Percentiles rank a stretch among this genome's conserved stretches.
Conservation (phyloP, 2,329 filamentous ascomycete species). For the Periconia digitata region DNA sequence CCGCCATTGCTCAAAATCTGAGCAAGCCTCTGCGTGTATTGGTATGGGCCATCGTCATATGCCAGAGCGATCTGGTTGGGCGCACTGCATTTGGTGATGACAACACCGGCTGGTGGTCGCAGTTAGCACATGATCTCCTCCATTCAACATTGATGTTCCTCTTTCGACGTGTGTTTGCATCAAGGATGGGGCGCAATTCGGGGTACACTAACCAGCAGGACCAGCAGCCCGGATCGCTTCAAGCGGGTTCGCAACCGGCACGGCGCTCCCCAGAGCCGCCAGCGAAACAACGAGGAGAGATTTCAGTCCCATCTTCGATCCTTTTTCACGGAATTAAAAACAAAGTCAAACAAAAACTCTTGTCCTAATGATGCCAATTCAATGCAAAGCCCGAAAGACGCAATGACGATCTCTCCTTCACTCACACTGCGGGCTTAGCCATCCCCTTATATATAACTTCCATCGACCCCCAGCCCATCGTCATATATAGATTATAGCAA, state of each 20-base stretch:
- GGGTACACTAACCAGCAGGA: not conserved
- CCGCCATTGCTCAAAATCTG: slow-evolving; percentile 33
- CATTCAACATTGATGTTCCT: not conserved
- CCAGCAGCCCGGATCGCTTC: slow-evolving; percentile 27
- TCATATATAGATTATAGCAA: not conserved
- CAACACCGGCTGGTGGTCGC: no score
- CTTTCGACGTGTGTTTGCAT: not conserved
- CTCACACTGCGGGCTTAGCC: not conserved
- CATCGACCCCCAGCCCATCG: not conserved
- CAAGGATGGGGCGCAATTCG: not conserved
- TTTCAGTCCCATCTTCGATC: slow-evolving; percentile 24
- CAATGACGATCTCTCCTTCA: not conserved
- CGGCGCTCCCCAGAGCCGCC: slow-evolving; percentile 19
- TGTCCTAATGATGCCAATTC: not conserved
- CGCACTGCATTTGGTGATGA: slow-evolving; percentile 32
- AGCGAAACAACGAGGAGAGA: slow-evolving; percentile 24
- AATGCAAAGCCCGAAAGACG: not conserved
- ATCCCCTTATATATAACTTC: not conserved
- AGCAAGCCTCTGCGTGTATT: slow-evolving; percentile 36
- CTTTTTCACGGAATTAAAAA: no score
- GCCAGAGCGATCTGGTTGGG: slow-evolving; percentile 35
- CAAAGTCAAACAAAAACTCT: not conserved
- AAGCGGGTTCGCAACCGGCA: slow-evolving; percentile 27
- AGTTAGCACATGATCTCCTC: no score
- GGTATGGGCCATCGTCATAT: slow-evolving; percentile 41